phyloP scores from a whole-genome alignment of 768 basidiomycete species.

The Suillus variegatus region DNA sequence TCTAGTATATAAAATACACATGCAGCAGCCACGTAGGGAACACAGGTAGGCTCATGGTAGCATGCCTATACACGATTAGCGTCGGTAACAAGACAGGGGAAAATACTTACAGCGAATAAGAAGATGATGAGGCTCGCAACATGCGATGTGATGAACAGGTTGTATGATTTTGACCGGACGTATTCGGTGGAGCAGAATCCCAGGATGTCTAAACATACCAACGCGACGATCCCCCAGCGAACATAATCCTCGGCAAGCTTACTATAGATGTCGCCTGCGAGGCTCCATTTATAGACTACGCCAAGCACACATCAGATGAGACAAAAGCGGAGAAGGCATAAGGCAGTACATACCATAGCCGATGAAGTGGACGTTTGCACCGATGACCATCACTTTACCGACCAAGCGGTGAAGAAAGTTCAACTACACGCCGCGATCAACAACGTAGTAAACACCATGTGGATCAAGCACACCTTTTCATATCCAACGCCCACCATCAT shows the following conservation, averaged over 20 bases:
- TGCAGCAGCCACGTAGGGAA: constrained; percentile 44
- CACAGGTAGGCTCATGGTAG: constrained; percentile 24
- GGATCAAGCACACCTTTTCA: constrained; percentile 40
- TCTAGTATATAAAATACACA: constrained; percentile 46
- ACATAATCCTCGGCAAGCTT: constrained; percentile 16
- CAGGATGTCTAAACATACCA: constrained; percentile 37
- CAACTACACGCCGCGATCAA: constrained; percentile 32
- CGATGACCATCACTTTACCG: constrained; percentile 43
- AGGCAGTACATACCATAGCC: constrained; percentile 37
- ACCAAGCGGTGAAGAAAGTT: constrained; percentile 59
- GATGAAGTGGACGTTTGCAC: constrained; percentile 43
- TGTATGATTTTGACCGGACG: constrained; percentile 44
- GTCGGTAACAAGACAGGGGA: constrained; percentile 5
- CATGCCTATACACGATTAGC: constrained; percentile 21
- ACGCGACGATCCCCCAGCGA: constrained; percentile 36
- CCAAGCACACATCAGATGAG: constrained; percentile 1
- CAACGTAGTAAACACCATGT: not conserved
- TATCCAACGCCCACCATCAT: constrained; percentile 45
- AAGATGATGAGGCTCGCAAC: constrained; percentile 42
- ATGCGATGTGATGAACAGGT: constrained; percentile 46
- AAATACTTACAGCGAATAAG: constrained; percentile 35
- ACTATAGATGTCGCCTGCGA: constrained; percentile 18
- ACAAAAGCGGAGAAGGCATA: not conserved
- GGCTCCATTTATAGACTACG: constrained; percentile 32
- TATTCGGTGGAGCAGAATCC: constrained; percentile 41